These are phyloP conservation scores for Alternaria tenuissima DNA, from an alignment of 2,329 filamentous ascomycete species.

Conservation along the genomic window DNA sequence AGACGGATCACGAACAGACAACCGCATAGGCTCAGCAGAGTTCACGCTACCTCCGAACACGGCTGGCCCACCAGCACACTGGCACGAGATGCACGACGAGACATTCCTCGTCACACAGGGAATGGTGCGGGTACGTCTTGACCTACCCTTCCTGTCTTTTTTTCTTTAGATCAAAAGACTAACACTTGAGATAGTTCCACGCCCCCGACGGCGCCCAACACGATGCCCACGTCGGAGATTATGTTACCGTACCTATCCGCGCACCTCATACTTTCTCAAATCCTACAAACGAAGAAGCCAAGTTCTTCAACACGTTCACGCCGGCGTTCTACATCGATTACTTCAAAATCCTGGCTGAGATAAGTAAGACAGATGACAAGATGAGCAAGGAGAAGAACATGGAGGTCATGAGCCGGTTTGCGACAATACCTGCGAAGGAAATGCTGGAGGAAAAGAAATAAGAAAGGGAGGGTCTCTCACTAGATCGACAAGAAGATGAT, in stretches of 20 bases:
- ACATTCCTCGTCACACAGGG: conserved; percentile 65
- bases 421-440: conserved; percentile 57
- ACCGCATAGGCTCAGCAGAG: conserved; percentile 58
- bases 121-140: conserved; percentile 43
- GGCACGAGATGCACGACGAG: conserved; percentile 66
- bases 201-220: conserved; percentile 55
- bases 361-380: conserved; percentile 56
- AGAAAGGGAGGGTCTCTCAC: neutral
- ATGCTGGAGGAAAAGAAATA: conserved; percentile 41
- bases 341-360: conserved; percentile 61
- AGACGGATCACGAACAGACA: conserved; percentile 61
- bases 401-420: conserved; percentile 60
- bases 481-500: neutral
- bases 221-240: conserved; percentile 62
- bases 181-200: conserved; percentile 54
- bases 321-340: conserved; percentile 67
- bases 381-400: conserved; percentile 60
- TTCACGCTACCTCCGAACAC: conserved; percentile 60
- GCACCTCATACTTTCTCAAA: conserved; percentile 66
- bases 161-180: neutral
- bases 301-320: conserved; percentile 66
- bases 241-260: conserved; percentile 63
- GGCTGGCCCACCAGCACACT: conserved; percentile 59
- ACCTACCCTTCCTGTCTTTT: neutral
- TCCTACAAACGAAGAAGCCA: conserved; percentile 61